phyloP scores from a whole-genome alignment of 2,329 filamentous ascomycete genomes.

The Albophoma yamanashiensis region DNA sequence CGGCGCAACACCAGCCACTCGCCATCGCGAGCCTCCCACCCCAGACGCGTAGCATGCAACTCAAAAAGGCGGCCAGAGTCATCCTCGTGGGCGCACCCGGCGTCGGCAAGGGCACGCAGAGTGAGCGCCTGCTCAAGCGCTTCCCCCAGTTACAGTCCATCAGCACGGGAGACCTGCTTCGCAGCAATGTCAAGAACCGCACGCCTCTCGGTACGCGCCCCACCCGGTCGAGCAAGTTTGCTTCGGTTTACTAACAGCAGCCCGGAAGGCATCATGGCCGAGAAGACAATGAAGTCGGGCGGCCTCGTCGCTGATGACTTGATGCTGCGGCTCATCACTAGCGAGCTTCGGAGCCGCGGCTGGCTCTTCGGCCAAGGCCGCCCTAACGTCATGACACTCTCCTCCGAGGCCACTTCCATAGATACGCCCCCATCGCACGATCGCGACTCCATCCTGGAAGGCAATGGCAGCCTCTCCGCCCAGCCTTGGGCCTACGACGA shows the following conservation, averaged over 20 bases:
- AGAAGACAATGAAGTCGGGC: constrained; percentile 77
- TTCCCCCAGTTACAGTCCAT: constrained; percentile 87
- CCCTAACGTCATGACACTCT: constrained; percentile 41
- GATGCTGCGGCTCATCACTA: constrained; percentile 85
- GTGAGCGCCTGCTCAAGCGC: constrained; percentile 72
- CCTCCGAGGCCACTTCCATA: constrained; percentile 29
- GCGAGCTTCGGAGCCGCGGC: constrained; percentile 74
- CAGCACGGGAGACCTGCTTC: constrained; percentile 85
- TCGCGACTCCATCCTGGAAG: constrained; percentile 21
- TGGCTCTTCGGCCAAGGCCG: constrained; percentile 55
- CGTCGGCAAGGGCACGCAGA: constrained; percentile 94
- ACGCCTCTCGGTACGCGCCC: constrained; percentile 63
- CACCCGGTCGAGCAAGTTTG: background rate
- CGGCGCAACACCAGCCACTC: background rate
- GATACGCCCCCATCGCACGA: constrained; percentile 18
- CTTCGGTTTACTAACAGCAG: constrained; percentile 2
- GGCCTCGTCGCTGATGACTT: constrained; percentile 84
- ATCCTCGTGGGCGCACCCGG: constrained; percentile 95
- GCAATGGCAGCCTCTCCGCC: constrained; percentile 28
- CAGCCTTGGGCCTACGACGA: constrained; percentile 18
- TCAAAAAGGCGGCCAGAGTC: constrained; percentile 75
- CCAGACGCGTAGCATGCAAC: constrained; percentile 40
- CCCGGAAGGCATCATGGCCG: constrained; percentile 71
- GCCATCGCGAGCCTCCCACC: background rate
- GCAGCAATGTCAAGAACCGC: constrained; percentile 82